These are phyloP conservation scores for Cladosporium colombiae DNA, from an alignment of 2,329 filamentous ascomycete genomes.

Conservation along the genomic window DNA sequence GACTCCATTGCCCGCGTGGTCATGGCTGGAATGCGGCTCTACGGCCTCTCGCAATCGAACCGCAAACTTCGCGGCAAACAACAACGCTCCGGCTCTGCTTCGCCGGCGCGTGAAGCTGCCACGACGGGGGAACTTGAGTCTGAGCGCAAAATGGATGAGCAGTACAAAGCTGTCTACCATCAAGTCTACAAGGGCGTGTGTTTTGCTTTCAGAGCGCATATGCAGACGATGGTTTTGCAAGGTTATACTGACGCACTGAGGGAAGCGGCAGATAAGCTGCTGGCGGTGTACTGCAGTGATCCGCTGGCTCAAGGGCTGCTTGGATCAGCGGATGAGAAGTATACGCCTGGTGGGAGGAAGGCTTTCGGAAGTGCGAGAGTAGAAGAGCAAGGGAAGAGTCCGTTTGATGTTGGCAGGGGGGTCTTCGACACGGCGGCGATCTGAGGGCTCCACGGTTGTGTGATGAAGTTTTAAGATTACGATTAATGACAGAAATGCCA, in stretches of 20 bases:
- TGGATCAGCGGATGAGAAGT: slow-evolving; percentile 23
- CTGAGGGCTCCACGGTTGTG: no score
- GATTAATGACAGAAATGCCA: no score
- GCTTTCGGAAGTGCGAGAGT: slow-evolving; percentile 28
- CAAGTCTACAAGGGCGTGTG: slow-evolving; percentile 52
- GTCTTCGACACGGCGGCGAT: neutral
- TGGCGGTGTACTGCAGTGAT: slow-evolving; percentile 50
- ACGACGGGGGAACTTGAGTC: slow-evolving; percentile 25
- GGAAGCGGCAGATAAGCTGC: slow-evolving; percentile 50
- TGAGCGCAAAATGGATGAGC: slow-evolving; percentile 45
- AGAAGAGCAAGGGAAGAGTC: slow-evolving; percentile 17
- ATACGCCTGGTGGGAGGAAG: slow-evolving; percentile 36
- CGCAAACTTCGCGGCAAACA: slow-evolving; percentile 28
- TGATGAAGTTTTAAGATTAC: no score
- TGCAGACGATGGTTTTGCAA: slow-evolving; percentile 40
- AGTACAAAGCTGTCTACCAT: slow-evolving; percentile 56
- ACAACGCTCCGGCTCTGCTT: slow-evolving; percentile 25
- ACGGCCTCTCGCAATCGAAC: slow-evolving; percentile 50
- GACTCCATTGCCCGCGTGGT: slow-evolving; percentile 52
- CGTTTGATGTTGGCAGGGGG: slow-evolving; percentile 9
- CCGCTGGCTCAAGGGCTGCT: slow-evolving; percentile 36
- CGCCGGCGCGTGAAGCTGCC: slow-evolving; percentile 26
- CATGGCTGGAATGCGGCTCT: slow-evolving; percentile 56
- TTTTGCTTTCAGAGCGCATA: slow-evolving; percentile 49
- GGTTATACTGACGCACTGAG: slow-evolving; percentile 46